Percentiles rank a stretch among this genome's conserved stretches.
These are phyloP conservation scores for Areca catechu DNA, from an alignment of 176 grass and related monocot species.

Conservation along the genomic window DNA sequence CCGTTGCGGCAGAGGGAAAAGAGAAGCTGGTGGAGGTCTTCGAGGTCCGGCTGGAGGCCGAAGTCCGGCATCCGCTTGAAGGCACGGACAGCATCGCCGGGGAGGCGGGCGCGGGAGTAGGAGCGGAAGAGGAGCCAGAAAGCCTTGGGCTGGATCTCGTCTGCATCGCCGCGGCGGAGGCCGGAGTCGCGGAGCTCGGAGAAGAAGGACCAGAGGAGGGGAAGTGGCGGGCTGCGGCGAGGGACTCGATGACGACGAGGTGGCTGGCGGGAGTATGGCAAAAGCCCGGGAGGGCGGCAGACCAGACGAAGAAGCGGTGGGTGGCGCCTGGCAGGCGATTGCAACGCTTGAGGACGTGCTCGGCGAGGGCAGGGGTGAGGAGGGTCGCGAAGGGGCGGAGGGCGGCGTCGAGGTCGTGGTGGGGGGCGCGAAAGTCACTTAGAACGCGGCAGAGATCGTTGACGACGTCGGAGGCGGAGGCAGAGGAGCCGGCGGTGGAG, in stretches of 20 bases:
- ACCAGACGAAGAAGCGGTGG: conserved; percentile 70
- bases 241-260: conserved; percentile 44
- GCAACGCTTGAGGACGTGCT: conserved; percentile 52
- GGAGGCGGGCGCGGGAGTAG: conserved; percentile 45
- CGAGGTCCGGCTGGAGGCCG: conserved; percentile 31
- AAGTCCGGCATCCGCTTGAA: conserved; percentile 56
- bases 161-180: not conserved
- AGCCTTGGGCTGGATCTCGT: conserved; percentile 20
- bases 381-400: conserved; percentile 32
- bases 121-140: conserved; percentile 77
- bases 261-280: conserved; percentile 36
- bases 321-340: conserved; percentile 38
- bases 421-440: conserved; percentile 67
- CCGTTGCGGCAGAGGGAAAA: conserved; percentile 54
- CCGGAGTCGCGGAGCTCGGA: conserved; percentile 37
- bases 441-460: conserved; percentile 61
- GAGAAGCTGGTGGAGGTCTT: conserved; percentile 56
- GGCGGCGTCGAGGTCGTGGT: conserved; percentile 57
- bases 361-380: conserved; percentile 39
- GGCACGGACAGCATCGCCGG: conserved; percentile 40
- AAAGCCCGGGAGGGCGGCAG: conserved; percentile 36
- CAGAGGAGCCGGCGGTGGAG: conserved; percentile 8
- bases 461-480: conserved; percentile 19
- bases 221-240: conserved; percentile 47
- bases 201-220: conserved; percentile 70